Evolutionary conservation across 768 basidiomycete species (phyloP).

Genomic region (Pleurotus platypus): DNA sequence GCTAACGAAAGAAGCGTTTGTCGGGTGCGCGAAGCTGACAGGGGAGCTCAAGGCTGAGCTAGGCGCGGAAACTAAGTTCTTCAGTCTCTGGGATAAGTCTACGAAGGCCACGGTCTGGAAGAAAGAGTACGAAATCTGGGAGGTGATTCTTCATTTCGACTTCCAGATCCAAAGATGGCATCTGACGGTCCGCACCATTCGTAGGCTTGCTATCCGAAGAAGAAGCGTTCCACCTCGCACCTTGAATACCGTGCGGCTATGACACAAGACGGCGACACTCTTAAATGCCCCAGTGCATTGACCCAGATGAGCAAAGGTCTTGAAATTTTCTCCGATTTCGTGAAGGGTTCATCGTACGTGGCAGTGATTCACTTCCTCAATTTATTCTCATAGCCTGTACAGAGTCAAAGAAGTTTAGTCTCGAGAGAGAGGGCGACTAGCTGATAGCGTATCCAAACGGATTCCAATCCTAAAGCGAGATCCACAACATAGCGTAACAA

Average conservation of each 20-base stretch:
- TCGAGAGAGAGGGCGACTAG: too few relatives aligned
- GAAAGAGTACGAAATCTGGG: constrained; percentile 7
- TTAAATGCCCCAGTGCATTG: constrained; percentile 1
- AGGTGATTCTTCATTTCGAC: not conserved
- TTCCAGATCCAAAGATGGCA: not conserved
- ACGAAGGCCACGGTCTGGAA: constrained; percentile 3
- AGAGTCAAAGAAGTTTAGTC: not conserved
- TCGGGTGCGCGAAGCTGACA: constrained; percentile 5
- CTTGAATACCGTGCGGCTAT: not conserved
- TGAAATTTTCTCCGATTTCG: constrained; percentile 6
- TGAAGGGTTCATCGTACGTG: constrained; percentile 4
- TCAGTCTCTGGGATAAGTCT: constrained; percentile 6
- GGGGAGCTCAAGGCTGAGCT: constrained; percentile 5
- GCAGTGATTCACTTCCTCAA: not conserved
- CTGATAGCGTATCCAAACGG: too few relatives aligned
- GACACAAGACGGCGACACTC: not conserved
- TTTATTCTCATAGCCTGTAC: not conserved
- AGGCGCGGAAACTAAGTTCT: constrained; percentile 1
- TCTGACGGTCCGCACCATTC: not conserved
- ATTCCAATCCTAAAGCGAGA: too few relatives aligned
- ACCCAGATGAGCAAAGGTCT: constrained; percentile 4
- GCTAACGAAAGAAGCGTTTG: constrained; percentile 3
- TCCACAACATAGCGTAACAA: too few relatives aligned
- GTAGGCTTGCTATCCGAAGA: constrained; percentile 4
- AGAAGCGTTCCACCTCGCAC: not conserved